Evolutionary conservation across 148 eudicot species (phyloP), one percentile per base, ranked within the genome.

Genomic region (Amaranthus hypochondriacus): DNA sequence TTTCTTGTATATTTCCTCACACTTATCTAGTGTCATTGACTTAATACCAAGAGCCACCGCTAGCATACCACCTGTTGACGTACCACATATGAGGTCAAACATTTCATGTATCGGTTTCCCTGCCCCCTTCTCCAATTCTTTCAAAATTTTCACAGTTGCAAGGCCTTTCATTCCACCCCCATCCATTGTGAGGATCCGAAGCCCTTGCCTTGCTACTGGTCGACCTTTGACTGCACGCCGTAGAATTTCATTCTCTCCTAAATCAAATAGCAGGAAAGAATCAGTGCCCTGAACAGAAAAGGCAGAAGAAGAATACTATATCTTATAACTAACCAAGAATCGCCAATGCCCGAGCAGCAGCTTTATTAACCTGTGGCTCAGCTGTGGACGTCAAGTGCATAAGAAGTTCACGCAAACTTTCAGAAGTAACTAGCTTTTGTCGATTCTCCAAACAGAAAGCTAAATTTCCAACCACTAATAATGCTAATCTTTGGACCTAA

Each of bases 151-250:
- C 62, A 96, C 99, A 69, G 99, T 96, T 21, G 95, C 91, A 55
- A 96, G 84, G 76, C 99, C 99, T 85, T 96, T 96, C 99, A 96
- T 96, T 53, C 99, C 99, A 73, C 99, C 99, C 69, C 99, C 99
- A 87, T 96, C 99, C 99, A 96, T 96, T 51, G 99, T 53, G 55
- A 96, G 95, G 79, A 96, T 96, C 49, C 99, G 93, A 79, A 96
- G 81, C 72, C 99, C 99, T 90, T 89, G 96, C 82, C 88, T 92
- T 50, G 97, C 83, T 46, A 96, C 87, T 69, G 85, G 95, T 79
- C 86, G 90, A 60, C 90, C 97, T 84, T 78, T 86, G 58, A 90
- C 81, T 44, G 99, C 97, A 72, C 97, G 97, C 72, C 99, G 83
- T 21, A 96, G 82, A 80, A 82, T 81, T 87, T 96, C 99, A 83